phyloP scores from a whole-genome alignment of 345 rosid genomes.

The Murraya paniculata region DNA sequence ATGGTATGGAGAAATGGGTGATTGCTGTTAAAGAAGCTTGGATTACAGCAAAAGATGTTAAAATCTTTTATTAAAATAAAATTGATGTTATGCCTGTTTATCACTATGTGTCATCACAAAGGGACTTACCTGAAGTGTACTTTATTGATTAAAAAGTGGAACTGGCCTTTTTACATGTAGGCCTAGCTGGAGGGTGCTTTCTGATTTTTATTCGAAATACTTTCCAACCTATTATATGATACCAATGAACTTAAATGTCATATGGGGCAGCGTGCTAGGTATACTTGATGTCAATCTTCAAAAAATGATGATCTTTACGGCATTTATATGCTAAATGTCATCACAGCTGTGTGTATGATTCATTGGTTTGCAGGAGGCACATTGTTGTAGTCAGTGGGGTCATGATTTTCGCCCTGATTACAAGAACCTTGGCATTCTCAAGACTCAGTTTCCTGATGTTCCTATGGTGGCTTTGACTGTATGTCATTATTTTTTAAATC shows the following conservation, averaged over 20 bases:
- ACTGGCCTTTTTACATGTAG: neutral
- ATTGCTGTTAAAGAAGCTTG: neutral
- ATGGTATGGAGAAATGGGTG: neutral
- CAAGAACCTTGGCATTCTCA: conserved; percentile 85
- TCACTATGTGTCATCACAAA: neutral
- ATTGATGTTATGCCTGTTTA: neutral
- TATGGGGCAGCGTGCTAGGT: neutral
- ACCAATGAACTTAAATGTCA: neutral
- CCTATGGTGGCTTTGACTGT: conserved; percentile 93
- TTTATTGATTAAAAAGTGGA: neutral
- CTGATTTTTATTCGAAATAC: neutral
- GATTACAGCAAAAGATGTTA: neutral
- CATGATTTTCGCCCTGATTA: conserved; percentile 99
- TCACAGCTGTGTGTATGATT: neutral
- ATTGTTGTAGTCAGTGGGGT: conserved; percentile 99
- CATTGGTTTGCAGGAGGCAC: conserved; percentile 79
- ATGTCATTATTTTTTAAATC: conserved; percentile 30
- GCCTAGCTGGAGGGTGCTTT: neutral
- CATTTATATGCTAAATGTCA: neutral
- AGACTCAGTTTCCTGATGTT: conserved; percentile 87
- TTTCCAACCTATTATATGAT: neutral
- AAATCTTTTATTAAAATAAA: neutral
- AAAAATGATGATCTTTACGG: neutral
- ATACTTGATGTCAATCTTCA: neutral
- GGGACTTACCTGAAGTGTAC: neutral